These are phyloP conservation scores for Ettlia oleoabundans DNA, from an alignment of 139 green algal species.

Conservation along the genomic window DNA sequence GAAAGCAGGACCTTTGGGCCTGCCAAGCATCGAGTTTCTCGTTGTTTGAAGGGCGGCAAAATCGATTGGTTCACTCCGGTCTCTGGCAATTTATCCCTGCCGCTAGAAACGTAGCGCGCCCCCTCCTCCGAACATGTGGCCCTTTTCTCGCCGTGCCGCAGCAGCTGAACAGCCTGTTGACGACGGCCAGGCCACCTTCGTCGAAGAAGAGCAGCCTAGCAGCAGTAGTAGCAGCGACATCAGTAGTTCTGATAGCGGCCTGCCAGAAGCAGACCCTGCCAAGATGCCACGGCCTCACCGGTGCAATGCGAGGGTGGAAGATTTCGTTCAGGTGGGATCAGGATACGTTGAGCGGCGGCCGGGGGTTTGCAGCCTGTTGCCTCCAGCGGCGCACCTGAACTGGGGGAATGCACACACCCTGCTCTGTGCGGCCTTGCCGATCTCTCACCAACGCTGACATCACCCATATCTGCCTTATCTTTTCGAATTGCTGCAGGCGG, in stretches of 20 bases:
- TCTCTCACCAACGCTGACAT: too few species aligned
- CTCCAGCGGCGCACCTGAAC: too few species aligned
- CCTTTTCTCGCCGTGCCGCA: neutral
- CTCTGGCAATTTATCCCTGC: neutral
- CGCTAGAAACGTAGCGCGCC: neutral
- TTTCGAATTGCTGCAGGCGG: conserved; percentile 21
- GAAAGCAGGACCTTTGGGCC: too few species aligned
- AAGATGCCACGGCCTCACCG: conserved; percentile 46
- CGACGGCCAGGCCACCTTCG: neutral
- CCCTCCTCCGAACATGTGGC: neutral
- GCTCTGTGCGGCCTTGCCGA: too few species aligned
- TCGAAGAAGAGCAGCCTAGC: neutral
- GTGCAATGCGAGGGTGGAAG: conserved; percentile 57
- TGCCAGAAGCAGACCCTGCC: neutral
- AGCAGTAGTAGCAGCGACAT: neutral
- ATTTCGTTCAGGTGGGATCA: conserved; percentile 51
- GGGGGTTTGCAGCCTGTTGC: too few species aligned
- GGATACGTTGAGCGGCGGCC: too few species aligned
- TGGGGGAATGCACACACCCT: too few species aligned
- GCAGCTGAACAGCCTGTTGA: neutral
- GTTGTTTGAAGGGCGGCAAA: neutral
- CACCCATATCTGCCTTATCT: neutral
- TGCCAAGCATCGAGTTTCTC: too few species aligned
- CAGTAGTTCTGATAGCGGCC: neutral
- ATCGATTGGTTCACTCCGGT: neutral